Evolutionary conservation across 2,329 filamentous ascomycete species (phyloP).

Genomic region (Plenodomus lindquistii): DNA sequence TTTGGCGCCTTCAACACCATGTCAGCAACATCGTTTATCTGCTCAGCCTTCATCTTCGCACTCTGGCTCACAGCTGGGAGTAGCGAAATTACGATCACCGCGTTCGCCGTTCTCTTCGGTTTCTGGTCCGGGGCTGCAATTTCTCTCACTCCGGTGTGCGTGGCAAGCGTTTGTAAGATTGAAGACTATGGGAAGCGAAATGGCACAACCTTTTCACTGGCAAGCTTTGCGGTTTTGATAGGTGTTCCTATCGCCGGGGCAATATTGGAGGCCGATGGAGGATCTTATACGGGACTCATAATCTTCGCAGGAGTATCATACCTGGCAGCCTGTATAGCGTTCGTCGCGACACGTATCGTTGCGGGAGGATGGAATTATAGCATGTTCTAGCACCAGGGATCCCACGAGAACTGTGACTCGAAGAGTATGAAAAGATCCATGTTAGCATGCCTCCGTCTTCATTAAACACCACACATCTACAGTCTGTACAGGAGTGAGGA

Average conservation of each 20-base stretch:
- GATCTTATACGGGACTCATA: not conserved
- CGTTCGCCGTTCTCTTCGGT: constrained; percentile 68
- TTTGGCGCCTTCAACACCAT: constrained; percentile 59
- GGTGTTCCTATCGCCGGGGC: constrained; percentile 68
- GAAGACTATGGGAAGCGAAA: constrained; percentile 69
- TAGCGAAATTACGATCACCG: constrained; percentile 60
- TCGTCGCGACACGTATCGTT: not conserved
- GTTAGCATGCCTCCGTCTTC: no score
- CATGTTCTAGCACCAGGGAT: not conserved
- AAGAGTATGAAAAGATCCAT: no score
- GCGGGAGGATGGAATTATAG: not conserved
- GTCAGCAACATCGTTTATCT: constrained; percentile 51
- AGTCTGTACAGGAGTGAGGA: no score
- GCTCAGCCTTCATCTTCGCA: constrained; percentile 52
- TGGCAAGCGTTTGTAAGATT: constrained; percentile 72
- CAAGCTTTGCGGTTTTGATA: constrained; percentile 66
- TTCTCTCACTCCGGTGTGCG: constrained; percentile 63
- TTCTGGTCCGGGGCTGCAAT: constrained; percentile 70
- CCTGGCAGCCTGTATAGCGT: not conserved
- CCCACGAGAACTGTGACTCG: no score
- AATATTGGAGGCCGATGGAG: not conserved
- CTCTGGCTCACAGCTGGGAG: constrained; percentile 57
- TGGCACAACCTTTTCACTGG: constrained; percentile 64
- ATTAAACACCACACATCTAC: no score
- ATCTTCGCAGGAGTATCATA: not conserved